Evolutionary conservation across 2,329 filamentous ascomycete genomes (phyloP), one percentile per base, ranked within the genome.

Genomic region (Verticillium longisporum): DNA sequence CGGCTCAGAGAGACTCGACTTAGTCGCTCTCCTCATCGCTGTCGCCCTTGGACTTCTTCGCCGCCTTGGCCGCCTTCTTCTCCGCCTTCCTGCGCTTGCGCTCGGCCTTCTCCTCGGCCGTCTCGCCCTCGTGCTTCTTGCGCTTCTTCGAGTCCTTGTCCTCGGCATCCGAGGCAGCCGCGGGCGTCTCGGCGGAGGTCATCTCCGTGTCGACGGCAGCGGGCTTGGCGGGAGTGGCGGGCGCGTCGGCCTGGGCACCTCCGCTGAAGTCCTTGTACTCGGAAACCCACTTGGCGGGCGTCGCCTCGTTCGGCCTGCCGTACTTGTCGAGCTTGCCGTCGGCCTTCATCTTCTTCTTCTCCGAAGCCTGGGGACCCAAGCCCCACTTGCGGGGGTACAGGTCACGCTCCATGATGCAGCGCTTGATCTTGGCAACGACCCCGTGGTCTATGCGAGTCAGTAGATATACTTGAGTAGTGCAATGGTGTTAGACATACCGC

Each of bases 311-410:
- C 69, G 90, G 78, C 62, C 93, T 89, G 68, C 95, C 95, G 70
- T 87, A 98, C 88, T 99, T 99, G 83, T 99, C 95, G 63, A 99
- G 89, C 80, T 97, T 97, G 77, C 95, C 95, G 68, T 92, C 90
- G 59, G 93, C 91, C 87, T 98, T 98, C 83, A 99, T 88, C 87
- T 98, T 97, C 90, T 99, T 99, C 88, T 99, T 99, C 84, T 98
- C 92, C 57, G 89, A 80, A 57, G 95, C 95, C 63, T 94, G 88
- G 59, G 95, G 94, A 64, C 95, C 95, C 73, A 98, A 86, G 67
- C 95, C 95, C 95, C 95, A 99, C 83, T 94, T 84, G 75, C 92
- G 86, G 66, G 95, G 95, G 84, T 99, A 99, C 62, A 98, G 84
- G 75, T 98, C 95, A 70, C 95, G 91, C 84, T 99, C 95, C 95